Evolutionary conservation across 805 yeast species (phyloP), one percentile per base, ranked within the genome.

Genomic region (Wickerhamiella parazyma): DNA sequence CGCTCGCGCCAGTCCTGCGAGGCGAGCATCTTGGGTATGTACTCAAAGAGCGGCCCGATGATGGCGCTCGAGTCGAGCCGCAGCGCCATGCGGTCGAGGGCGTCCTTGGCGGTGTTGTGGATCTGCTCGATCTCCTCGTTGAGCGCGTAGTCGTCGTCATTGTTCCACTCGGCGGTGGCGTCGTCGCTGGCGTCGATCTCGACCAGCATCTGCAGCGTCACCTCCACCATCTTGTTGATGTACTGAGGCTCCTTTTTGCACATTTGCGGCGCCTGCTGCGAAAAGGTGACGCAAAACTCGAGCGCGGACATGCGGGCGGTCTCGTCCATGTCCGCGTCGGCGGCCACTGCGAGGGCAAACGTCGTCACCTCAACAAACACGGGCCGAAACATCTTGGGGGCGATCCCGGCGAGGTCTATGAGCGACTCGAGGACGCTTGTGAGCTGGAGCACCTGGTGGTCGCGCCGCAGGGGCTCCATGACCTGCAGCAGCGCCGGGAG

Each of bases 181-280:
- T 84, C 95, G 51, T 82, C 91, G 56, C 81, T 93, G 29, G 72
- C 66, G 47, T 94, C 87, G 45, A 91, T 89, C 60, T 89, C 97
- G 10, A 96, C 86, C 75, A 89, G 78, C 79, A 91, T 72, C 33
- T 78, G 69, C 48, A 91, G 69, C 24, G 89, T 80, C 48, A 76
- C 73, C 42, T 80, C 64, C 26, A 91, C 82, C 59, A 89, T 70
- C 12, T 78, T 67, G 39, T 74, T 70, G 0, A 89, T 75, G 61
- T 86, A 91, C 6, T 72, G 64, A 6, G 79, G 70, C 52, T 83
- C 83, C 25, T 76, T 64, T 58, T 82, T 82, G 67, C 97, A 89
- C 98, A 91, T 91, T 41, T 77, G 78, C 31, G 98, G 97, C 8
- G 95, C 81, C 20, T 82, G 80, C 59, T 91, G 98, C 47, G 91